Conservation (phyloP, 441 rosid species). For the Pelargonium australe region DNA sequence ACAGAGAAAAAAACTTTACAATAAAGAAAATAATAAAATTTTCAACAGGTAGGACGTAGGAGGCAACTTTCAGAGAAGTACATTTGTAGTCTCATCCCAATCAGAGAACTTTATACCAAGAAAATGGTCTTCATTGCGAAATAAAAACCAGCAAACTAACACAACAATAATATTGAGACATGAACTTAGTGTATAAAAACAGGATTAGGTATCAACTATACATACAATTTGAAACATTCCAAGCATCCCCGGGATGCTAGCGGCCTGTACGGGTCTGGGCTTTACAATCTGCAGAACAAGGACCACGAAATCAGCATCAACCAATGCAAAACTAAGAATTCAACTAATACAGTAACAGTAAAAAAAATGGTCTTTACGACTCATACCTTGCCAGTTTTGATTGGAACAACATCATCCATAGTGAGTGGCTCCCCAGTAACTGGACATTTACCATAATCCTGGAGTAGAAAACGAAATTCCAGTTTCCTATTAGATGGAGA, state of each 20-base stretch:
- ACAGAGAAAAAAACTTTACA: too few species aligned
- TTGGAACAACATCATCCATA: conserved; percentile 65
- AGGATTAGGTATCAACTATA: conserved; percentile 6
- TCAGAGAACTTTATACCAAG: too few species aligned
- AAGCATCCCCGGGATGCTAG: conserved; percentile 94
- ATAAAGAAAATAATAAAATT: too few species aligned
- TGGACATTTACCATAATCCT: conserved; percentile 94
- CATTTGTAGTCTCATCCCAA: too few species aligned
- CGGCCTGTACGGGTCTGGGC: conserved; percentile 82
- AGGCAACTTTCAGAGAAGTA: too few species aligned
- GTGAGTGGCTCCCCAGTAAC: conserved; percentile 74
- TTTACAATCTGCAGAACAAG: conserved; percentile 58
- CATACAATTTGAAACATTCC: conserved; percentile 92
- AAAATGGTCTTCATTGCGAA: too few species aligned
- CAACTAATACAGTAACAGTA: background rate
- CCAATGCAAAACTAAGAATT: conserved; percentile 5
- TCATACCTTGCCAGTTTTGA: conserved; percentile 74
- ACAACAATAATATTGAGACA: too few species aligned
- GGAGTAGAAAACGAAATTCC: background rate
- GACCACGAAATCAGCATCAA: background rate
- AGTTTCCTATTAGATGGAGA: background rate
- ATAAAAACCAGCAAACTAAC: too few species aligned
- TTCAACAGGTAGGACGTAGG: too few species aligned
- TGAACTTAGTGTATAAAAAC: background rate
- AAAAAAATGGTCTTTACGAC: conserved; percentile 8